Base-by-base conservation (phyloP, 2,329 filamentous ascomycete species). In the Aspergillus viridinutans region DNA sequence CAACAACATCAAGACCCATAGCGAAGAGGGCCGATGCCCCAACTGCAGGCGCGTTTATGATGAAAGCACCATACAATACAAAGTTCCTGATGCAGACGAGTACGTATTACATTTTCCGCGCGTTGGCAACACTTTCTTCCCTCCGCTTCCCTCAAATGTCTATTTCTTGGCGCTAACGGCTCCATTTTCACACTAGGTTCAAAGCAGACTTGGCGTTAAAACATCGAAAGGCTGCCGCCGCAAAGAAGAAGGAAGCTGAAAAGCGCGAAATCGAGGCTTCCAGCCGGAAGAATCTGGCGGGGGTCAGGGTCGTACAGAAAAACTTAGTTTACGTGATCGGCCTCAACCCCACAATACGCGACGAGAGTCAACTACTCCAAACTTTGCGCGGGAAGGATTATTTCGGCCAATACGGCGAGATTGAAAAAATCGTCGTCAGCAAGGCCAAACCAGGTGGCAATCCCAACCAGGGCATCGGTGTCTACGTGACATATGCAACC, bases 251-350 rank as follows among this genome's bases (percentile, higher is more conserved):
- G 73, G 95, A 99, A 75, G 90, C 88, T 1, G 92, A 97, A 73
- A 97, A 96, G 72, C 91, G 92, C 62, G 94, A 99, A 76, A 92
- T 93, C 59, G 95, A 99, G 74, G 92, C 91, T 58, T 89, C 96
- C 58, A 96, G 91, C 73, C 89, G 94, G 62, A 97, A 97, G 74
- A 96, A 97, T 71, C 84, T 99, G 28, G 91, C 96, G 54, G 94
- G 94, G 56, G 90, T 99, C 50, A 86, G 94, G 50, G 94, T 99
- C 48, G 91, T 97, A 43, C 94, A 99, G 76, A 97, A 97, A 80
- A 99, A 99, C 71, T 85, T 99, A 49, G 94, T 99, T 62, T 99
- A 99, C 74, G 93, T 99, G 61, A 96, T 95, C 38, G 94, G 94
- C 52, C 81, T 99, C 26, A 95, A 90, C 61, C 94, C 94, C 12